phyloP scores from a whole-genome alignment of 2,329 filamentous ascomycete genomes.

The Didymella pinodella region DNA sequence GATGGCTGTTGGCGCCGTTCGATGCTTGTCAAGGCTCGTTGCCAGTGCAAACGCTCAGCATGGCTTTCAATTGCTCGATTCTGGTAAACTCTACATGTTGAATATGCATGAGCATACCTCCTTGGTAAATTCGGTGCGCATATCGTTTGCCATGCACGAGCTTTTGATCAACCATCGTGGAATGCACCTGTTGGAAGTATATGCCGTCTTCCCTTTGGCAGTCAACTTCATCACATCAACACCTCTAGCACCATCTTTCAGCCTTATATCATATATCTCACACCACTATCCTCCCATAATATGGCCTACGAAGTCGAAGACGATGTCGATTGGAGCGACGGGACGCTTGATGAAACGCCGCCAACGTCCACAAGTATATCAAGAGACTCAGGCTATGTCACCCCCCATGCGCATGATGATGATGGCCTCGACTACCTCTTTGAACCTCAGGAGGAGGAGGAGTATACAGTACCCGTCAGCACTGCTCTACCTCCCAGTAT shows the following conservation, averaged over 20 bases:
- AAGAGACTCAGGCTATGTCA: not conserved
- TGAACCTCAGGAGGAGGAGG: conserved; percentile 2
- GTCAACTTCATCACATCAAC: conserved; percentile 5
- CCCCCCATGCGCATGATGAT: not conserved
- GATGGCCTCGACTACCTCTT: conserved; percentile 1
- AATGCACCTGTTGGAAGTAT: not conserved
- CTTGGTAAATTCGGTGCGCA: not conserved
- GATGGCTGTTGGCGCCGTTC: not conserved
- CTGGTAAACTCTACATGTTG: not conserved
- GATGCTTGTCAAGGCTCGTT: conserved; percentile 7
- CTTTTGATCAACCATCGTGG: not conserved
- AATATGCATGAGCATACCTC: not conserved
- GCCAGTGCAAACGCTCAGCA: conserved; percentile 25
- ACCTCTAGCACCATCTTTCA: not conserved
- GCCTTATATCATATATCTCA: not conserved
- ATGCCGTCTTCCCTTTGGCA: not conserved
- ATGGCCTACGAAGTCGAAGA: conserved; percentile 33
- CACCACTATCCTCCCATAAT: not conserved
- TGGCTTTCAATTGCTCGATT: conserved; percentile 17
- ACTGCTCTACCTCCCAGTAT: conserved; percentile 22
- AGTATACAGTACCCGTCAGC: conserved; percentile 1
- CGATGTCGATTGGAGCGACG: conserved; percentile 39
- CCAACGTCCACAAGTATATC: not conserved
- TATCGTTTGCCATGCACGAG: not conserved
- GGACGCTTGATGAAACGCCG: conserved; percentile 20